Conservation (phyloP, 202 grass and related monocot genomes). For the Dendrocalamus latiflorus region DNA sequence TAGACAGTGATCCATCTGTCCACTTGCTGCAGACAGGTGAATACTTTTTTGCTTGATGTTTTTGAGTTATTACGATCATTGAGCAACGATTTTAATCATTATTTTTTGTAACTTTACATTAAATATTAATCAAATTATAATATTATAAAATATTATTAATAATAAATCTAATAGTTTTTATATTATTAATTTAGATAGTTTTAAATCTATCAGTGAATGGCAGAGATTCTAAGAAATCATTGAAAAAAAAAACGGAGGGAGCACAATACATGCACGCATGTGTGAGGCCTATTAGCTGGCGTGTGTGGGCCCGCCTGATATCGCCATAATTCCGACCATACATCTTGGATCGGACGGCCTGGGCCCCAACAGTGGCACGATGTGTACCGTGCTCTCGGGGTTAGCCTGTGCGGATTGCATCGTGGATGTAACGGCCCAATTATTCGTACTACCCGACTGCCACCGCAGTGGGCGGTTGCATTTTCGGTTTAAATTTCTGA, state of each 20-base stretch:
- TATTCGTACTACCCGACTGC: too few species aligned
- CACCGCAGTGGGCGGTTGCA: background rate
- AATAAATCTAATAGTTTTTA: too few species aligned
- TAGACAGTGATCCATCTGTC: background rate
- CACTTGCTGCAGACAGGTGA: background rate
- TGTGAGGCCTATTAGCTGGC: background rate
- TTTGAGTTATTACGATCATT: too few species aligned
- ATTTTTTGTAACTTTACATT: too few species aligned
- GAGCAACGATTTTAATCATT: too few species aligned
- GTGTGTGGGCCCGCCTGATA: background rate
- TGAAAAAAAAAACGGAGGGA: too few species aligned
- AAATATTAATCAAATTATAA: too few species aligned
- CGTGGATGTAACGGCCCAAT: background rate
- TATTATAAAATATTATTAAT: too few species aligned
- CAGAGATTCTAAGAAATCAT: too few species aligned
- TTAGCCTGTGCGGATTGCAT: background rate
- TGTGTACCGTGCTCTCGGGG: background rate
- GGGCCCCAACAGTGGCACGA: background rate
- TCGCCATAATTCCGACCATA: slow-evolving; percentile 11
- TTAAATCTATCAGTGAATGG: too few species aligned
- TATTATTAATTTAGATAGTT: too few species aligned
- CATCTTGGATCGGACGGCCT: slow-evolving; percentile 21
- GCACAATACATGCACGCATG: background rate
- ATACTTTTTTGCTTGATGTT: background rate
- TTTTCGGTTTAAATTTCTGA: too few species aligned